Percentiles rank a stretch among this genome's conserved stretches.
Conservation (phyloP, 2,329 filamentous ascomycete species). For the Cladophialophora bantiana region DNA sequence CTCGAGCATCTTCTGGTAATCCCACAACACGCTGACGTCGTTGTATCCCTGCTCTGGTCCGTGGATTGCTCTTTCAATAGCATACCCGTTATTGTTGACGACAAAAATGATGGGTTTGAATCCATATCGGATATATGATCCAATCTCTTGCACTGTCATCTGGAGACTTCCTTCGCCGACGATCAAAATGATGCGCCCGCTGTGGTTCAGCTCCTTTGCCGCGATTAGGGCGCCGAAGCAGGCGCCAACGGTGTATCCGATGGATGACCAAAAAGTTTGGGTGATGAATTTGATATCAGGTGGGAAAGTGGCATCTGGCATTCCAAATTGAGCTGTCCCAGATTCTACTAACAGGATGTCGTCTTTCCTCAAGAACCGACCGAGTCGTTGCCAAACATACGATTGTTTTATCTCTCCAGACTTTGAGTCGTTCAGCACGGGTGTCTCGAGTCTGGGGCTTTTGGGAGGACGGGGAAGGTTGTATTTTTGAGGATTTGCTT, state of each 20-base stretch:
- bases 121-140: constrained; percentile 41
- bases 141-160: constrained; percentile 43
- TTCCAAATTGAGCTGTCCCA: constrained; percentile 41
- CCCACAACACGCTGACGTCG: constrained; percentile 41
- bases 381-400: constrained; percentile 34
- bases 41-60: constrained; percentile 41
- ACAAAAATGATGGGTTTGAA: constrained; percentile 41
- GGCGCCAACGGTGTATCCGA: constrained; percentile 41
- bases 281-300: constrained; percentile 39
- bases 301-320: constrained; percentile 38
- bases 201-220: constrained; percentile 36
- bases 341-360: constrained; percentile 41
- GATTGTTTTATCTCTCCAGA: constrained; percentile 31
- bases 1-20: constrained; percentile 41
- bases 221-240: constrained; percentile 40
- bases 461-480: constrained; percentile 27
- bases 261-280: constrained; percentile 41
- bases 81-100: constrained; percentile 43
- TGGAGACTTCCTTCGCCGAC: constrained; percentile 43
- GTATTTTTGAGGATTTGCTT: constrained; percentile 27
- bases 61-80: constrained; percentile 43
- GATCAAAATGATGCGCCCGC: constrained; percentile 39
- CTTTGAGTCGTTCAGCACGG: constrained; percentile 37
- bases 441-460: constrained; percentile 11
- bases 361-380: constrained; percentile 31